These are phyloP conservation scores for Plenodomus tracheiphilus DNA, from an alignment of 2,329 filamentous ascomycete species.

Conservation along the genomic window DNA sequence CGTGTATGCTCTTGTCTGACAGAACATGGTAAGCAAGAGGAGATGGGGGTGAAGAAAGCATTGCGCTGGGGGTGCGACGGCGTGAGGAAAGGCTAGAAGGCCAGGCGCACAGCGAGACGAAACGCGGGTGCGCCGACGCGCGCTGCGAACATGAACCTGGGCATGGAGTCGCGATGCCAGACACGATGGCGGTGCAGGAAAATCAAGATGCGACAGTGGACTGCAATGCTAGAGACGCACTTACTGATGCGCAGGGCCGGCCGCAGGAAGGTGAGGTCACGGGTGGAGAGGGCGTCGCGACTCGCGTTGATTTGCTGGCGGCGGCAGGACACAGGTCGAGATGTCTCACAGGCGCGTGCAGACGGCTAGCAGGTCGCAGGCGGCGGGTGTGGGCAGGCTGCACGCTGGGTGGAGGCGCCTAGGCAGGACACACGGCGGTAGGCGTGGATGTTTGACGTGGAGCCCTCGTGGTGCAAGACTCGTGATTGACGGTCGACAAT, in stretches of 20 bases:
- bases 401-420: constrained; percentile 18
- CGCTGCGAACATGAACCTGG: not conserved
- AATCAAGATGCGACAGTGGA: constrained; percentile 12
- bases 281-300: constrained; percentile 27
- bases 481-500: constrained; percentile 23
- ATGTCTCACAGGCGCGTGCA: constrained; percentile 24
- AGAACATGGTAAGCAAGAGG: constrained; percentile 28
- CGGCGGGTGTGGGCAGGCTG: constrained; percentile 13
- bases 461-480: constrained; percentile 29
- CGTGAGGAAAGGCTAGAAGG: constrained; percentile 1
- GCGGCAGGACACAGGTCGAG: constrained; percentile 16
- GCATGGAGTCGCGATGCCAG: not conserved
- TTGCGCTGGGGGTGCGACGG: not conserved
- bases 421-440: constrained; percentile 16
- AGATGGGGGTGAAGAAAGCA: constrained; percentile 11
- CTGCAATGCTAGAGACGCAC: constrained; percentile 16
- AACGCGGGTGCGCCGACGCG: not conserved
- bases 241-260: constrained; percentile 40
- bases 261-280: constrained; percentile 41
- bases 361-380: constrained; percentile 8
- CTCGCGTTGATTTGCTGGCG: constrained; percentile 28
- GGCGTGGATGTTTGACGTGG: constrained; percentile 17
- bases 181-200: constrained; percentile 1
- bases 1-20: constrained; percentile 26
- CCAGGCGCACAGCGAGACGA: not conserved